Conservation (phyloP, 805 yeast species). For the Kodamaea laetipori region DNA sequence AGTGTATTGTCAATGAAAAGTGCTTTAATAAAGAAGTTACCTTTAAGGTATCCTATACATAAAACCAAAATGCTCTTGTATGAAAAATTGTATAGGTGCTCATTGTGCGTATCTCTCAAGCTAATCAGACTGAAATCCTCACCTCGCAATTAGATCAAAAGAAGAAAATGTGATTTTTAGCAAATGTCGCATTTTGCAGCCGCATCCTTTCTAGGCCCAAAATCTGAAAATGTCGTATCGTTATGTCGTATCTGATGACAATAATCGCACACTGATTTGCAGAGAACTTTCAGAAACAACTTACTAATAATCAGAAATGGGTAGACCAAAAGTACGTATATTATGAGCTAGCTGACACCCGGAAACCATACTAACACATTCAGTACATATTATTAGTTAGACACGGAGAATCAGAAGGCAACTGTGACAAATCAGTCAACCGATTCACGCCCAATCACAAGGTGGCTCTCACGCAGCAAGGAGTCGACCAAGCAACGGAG, state of each 20-base stretch:
- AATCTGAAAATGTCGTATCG: conserved; percentile 1
- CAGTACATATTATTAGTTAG: conserved; percentile 76
- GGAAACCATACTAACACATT: conserved; percentile 10
- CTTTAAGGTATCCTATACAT: no score
- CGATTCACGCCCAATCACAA: conserved; percentile 77
- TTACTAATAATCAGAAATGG: conserved; percentile 22
- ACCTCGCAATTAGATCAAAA: no score
- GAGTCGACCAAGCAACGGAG: conserved; percentile 61
- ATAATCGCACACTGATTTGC: conserved; percentile 3
- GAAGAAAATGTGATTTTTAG: no score
- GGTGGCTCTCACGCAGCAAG: conserved; percentile 70
- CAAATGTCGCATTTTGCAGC: no score
- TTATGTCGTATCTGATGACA: not conserved
- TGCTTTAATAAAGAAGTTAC: no score
- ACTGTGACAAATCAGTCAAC: conserved; percentile 81
- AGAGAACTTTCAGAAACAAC: not conserved
- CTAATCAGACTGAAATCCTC: no score
- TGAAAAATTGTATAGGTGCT: no score
- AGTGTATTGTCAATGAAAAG: no score
- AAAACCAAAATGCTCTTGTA: no score
- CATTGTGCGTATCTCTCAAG: no score
- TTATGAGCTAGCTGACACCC: no score
- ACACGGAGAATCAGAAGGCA: conserved; percentile 93
- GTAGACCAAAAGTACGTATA: conserved; percentile 35
- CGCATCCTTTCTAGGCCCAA: no score